A percentile compares a stretch with the other conserved stretches of the same genome.
phyloP scores from a whole-genome alignment of 192 early-diverging fungal species.

The Rhizoclosmatium globosum region DNA sequence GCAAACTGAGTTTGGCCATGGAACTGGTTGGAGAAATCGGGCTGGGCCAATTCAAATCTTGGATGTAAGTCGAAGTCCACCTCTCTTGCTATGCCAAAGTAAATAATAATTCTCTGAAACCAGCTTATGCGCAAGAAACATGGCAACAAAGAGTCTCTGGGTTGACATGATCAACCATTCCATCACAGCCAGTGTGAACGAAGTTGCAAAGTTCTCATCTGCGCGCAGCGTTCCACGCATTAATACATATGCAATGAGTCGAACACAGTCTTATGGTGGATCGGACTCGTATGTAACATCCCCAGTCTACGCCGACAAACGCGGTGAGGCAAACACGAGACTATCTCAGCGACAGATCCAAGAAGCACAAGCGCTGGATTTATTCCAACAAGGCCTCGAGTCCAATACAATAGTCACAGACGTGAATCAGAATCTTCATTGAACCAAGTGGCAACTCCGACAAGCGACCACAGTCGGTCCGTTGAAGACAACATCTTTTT shows the following conservation, averaged over 20 bases:
- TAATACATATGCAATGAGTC: not conserved
- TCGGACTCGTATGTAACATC: too few relatives aligned
- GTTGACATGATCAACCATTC: constrained; percentile 13
- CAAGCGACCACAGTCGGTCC: not conserved
- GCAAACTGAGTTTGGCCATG: not conserved
- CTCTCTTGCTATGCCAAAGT: not conserved
- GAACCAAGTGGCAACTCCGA: not conserved
- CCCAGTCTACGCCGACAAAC: too few relatives aligned
- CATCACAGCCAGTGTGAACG: not conserved
- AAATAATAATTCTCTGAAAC: not conserved
- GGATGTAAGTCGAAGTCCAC: constrained; percentile 10
- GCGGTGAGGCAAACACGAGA: too few relatives aligned
- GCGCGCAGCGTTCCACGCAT: not conserved
- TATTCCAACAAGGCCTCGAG: too few relatives aligned
- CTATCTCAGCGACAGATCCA: too few relatives aligned
- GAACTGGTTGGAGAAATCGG: constrained; percentile 2
- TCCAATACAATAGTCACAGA: not conserved
- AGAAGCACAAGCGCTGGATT: too few relatives aligned
- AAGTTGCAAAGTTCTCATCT: not conserved
- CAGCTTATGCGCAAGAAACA: not conserved
- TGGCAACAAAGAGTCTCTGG: not conserved
- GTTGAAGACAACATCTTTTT: constrained; percentile 8
- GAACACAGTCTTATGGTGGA: not conserved
- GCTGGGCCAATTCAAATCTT: not conserved
- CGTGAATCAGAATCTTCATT: not conserved